A percentile compares a stretch with the other conserved stretches of the same genome.
These are phyloP conservation scores for Daldinia sp. DNA, from an alignment of 2,329 filamentous ascomycete genomes.

Conservation along the genomic window DNA sequence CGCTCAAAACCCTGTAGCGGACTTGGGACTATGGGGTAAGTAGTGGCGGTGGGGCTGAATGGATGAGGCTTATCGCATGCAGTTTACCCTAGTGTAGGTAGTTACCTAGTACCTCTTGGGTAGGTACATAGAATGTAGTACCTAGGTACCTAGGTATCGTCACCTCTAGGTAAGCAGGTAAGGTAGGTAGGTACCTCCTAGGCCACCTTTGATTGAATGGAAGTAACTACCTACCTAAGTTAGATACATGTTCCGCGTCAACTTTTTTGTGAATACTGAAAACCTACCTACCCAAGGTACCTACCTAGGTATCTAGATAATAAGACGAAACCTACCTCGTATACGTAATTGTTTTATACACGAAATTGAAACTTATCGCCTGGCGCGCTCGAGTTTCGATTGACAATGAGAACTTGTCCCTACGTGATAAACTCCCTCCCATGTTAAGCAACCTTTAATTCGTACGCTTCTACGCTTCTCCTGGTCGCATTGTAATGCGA, in stretches of 20 bases:
- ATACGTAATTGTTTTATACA: background rate
- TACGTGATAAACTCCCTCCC: background rate
- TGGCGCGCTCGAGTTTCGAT: background rate
- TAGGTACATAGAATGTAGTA: background rate
- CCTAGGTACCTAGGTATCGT: background rate
- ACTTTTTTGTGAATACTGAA: background rate
- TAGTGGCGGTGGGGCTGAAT: conserved; percentile 11
- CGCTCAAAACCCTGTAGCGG: background rate
- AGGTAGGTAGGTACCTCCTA: too few relatives aligned
- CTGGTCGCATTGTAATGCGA: conserved; percentile 14
- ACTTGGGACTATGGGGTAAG: conserved; percentile 4
- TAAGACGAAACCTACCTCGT: background rate
- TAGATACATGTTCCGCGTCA: background rate
- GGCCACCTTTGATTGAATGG: too few relatives aligned
- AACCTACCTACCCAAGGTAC: too few relatives aligned
- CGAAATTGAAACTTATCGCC: background rate
- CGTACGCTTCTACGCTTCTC: background rate
- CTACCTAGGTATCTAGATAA: too few relatives aligned
- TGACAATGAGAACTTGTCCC: conserved; percentile 17
- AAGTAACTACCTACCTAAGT: too few relatives aligned
- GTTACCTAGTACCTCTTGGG: too few relatives aligned
- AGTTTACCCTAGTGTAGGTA: too few relatives aligned
- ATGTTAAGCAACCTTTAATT: background rate
- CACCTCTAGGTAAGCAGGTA: too few relatives aligned
- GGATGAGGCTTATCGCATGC: conserved; percentile 6